Evolutionary conservation across 1,284 basidiomycete species (phyloP), one percentile per base, ranked within the genome.

Genomic region (Ceratobasidium sp.): DNA sequence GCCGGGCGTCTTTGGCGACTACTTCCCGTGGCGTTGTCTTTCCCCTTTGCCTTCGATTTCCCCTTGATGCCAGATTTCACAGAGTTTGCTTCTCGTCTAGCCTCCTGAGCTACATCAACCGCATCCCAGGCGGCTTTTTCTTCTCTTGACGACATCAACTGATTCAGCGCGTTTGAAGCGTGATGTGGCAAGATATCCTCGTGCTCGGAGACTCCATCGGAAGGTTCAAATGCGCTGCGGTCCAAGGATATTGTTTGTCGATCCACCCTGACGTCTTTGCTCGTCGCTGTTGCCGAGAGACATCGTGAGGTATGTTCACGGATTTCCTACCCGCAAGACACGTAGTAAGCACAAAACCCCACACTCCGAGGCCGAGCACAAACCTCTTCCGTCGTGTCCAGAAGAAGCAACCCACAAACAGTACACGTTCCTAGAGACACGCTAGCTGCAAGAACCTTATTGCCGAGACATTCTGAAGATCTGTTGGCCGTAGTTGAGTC

Each of bases 51-150:
- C 76, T 81, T 81, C 27, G 82, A 81, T 79, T 82, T 82, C 31
- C 81, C 73, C 75, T 81, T 82, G 77, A 81, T 74, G 71, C 82
- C 81, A 51, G 78, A 78, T 53, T 83, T 66, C 24, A 84, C 56
- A 29, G 66, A 36, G 45, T 60, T 73, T 14, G 67, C 51, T 24
- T 67, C 69, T 77, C 85, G 85, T 73, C 82, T 84, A 29, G 85
- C 85, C 71, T 87, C 85, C 77, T 90, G 88, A 0, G 82, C 84
- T 17, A 81, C 80, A 22, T 89, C 87, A 0, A 91, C 95, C 80
- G 94, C 93, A 79, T 91, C 92, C 95, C 95, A 97, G 9, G 90
- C 89, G 75, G 91, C 90, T 62, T 89, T 89, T 80, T 96, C 94
- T 78, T 91, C 91, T 78, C 90, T 86, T 0, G 92, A 91, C 22